Conservation (phyloP, 2,329 filamentous ascomycete species). For the Alternaria longipes region DNA sequence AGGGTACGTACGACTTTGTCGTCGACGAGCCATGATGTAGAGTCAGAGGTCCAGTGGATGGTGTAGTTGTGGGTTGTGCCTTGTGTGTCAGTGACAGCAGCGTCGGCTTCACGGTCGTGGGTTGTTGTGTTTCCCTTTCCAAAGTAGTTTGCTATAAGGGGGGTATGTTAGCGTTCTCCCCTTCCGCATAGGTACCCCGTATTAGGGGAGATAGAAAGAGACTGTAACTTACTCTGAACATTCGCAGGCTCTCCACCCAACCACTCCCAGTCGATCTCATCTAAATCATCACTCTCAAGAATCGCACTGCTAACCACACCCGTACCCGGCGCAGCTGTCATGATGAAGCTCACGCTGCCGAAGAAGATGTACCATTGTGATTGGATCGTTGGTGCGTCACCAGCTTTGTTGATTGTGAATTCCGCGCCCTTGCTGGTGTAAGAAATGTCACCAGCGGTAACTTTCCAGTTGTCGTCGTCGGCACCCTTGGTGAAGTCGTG, state of each 20-base stretch:
- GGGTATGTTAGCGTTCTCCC: background rate
- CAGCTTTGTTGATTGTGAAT: conserved; percentile 57
- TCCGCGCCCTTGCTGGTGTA: conserved; percentile 54
- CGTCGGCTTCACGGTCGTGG: conserved; percentile 72
- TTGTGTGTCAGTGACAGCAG: conserved; percentile 62
- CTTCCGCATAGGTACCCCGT: no score
- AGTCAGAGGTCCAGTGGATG: conserved; percentile 71
- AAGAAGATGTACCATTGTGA: conserved; percentile 87
- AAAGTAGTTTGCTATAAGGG: background rate
- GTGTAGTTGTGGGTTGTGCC: conserved; percentile 71
- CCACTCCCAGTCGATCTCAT: conserved; percentile 87
- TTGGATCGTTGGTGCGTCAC: conserved; percentile 69
- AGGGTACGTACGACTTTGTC: conserved; percentile 69
- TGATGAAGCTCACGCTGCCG: conserved; percentile 75
- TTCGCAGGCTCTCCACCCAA: conserved; percentile 70
- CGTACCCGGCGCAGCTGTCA: conserved; percentile 75
- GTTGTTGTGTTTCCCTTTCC: conserved; percentile 58
- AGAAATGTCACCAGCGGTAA: conserved; percentile 51
- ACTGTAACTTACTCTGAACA: conserved; percentile 71
- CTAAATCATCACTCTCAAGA: conserved; percentile 80
- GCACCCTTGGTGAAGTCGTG: conserved; percentile 51
- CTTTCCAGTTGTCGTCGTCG: conserved; percentile 39
- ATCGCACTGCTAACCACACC: conserved; percentile 84
- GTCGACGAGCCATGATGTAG: conserved; percentile 74
- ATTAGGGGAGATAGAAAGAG: background rate